Conservation (phyloP, 2,329 filamentous ascomycete species). For the Aspergillus chevalieri region DNA sequence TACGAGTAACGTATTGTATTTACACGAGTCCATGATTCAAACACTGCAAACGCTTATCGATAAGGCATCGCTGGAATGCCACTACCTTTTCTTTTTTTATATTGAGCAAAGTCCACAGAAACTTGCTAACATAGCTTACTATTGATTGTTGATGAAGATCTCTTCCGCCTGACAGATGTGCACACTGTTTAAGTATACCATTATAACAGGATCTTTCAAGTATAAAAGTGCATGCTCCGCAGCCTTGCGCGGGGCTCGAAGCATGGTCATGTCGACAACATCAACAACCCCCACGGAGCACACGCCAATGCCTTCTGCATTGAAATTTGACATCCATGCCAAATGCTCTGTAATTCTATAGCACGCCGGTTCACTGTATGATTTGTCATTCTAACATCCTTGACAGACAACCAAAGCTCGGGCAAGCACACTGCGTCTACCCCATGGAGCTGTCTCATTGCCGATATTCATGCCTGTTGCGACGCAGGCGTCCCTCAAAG, state of each 20-base stretch:
- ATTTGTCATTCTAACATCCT: not conserved
- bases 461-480: slow-evolving; percentile 99
- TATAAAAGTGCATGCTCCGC: not conserved
- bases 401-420: slow-evolving; percentile 84
- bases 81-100: not conserved
- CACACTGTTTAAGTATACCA: not conserved
- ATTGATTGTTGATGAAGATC: not conserved
- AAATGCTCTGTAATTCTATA: slow-evolving; percentile 65
- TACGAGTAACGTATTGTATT: too few relatives aligned
- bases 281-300: slow-evolving; percentile 11
- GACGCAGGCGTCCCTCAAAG: slow-evolving; percentile 92
- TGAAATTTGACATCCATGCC: slow-evolving; percentile 71
- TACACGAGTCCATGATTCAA: not conserved
- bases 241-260: slow-evolving; percentile 8
- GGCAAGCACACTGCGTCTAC: slow-evolving; percentile 77
- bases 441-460: slow-evolving; percentile 83
- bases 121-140: not conserved
- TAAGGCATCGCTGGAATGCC: not conserved
- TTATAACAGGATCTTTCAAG: not conserved
- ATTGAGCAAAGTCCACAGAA: not conserved
- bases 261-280: slow-evolving; percentile 26
- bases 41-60: not conserved
- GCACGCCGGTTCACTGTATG: slow-evolving; percentile 4
- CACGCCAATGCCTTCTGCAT: slow-evolving; percentile 50
- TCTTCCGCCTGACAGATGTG: not conserved